Evolutionary conservation across 148 eudicot genomes (phyloP), one percentile per base, ranked within the genome.

Genomic region (Linanthus parryae): DNA sequence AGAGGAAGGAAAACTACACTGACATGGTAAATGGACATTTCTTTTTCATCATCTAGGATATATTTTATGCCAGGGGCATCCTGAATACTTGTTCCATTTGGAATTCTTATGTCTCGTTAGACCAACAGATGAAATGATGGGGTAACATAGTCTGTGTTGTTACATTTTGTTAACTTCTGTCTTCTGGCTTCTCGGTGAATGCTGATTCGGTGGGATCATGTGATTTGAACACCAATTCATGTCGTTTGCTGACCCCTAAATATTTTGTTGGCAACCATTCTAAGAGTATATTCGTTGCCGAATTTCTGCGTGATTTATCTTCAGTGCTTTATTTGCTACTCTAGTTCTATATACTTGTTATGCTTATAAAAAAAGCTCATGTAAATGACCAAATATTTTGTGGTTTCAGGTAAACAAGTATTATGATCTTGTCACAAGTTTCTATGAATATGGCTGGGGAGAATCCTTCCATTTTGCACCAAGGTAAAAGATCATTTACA

Each of bases 401-500:
- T 13, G 19, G 17, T 39, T 58, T 35, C 81, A 92, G 99, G 99
- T 92, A 20, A 92, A 92, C 48, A 92, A 92, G 61, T 92, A 87
- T 48, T 92, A 92, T 68, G 95, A 92, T 68, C 81, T 87, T 35
- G 96, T 76, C 19, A 92, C 99, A 24, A 92, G 99, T 68, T 92
- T 92, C 78, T 92, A 92, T 40, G 99, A 92, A 69, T 87, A 79
- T 77, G 99, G 96, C 54, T 92, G 99, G 99, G 99, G 99, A 70
- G 99, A 92, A 63, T 87, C 99, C 25, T 92, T 92, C 69, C 99
- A 92, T 62, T 92, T 92, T 77, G 96, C 99, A 15, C 82, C 73
- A 59, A 87, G 99, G 96, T 86, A 35, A 45, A 17, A 33, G 2
- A 37, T 24, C 24, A 2, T 43, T 38, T 47, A 15, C 33, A 24